Evolutionary conservation across 305 asterid species (phyloP), one percentile per base, ranked within the genome.

Genomic region (Fraxinus paxiana): DNA sequence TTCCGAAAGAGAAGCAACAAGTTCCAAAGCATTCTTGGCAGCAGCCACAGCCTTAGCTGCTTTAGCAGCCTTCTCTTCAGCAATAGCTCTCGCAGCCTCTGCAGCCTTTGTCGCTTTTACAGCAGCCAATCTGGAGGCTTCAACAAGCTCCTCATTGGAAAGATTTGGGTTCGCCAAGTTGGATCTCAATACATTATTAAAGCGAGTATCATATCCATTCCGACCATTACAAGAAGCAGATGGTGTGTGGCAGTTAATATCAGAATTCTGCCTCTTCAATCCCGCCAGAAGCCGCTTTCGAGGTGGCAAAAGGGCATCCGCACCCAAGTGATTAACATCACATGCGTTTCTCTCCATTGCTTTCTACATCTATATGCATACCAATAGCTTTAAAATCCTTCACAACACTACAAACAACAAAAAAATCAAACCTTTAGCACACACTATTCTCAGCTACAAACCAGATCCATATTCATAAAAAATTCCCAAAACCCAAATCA

Each of bases 251-350:
- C 88, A 85, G 84, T 85, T 88, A 76, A 86, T 86, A 89, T 95
- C 98, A 31, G 91, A 91, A 81, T 79, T 92, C 90, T 90, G 97
- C 75, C 96, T 91, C 91, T 94, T 96, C 87, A 96, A 74, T 71
- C 96, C 99, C 12, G 99, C 99, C 33, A 96, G 88, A 79, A 94
- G 97, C 54, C 99, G 91, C 86, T 96, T 95, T 61, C 99, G 91
- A 76, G 99, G 99, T 31, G 99, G 99, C 88, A 96, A 88, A 87
- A 88, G 98, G 71, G 97, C 93, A 90, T 96, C 97, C 37, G 91
- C 85, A 80, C 89, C 92, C 89, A 88, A 90, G 89, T 91, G 88
- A 88, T 90, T 90, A 75, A 82, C 83, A 79, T 90, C 92, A 85
- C 93, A 90, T 34, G 86, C 76, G 84, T 90, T 92, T 48, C 83